Evolutionary conservation across 257 asterid genomes (phyloP).

Genomic region (Verbascum thapsus): DNA sequence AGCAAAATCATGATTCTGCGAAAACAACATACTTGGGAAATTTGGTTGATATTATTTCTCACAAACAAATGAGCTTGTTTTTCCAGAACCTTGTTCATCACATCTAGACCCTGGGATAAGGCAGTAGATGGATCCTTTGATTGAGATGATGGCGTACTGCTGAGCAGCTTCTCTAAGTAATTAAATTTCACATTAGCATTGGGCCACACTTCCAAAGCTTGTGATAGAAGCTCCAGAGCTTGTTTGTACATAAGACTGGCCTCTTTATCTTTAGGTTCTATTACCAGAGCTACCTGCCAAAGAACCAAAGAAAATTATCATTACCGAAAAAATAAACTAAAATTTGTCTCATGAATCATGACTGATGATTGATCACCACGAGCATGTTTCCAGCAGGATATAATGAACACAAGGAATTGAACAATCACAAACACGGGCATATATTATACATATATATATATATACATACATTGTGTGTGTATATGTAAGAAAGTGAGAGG

Average conservation of each 20-base stretch:
- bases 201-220: conserved; percentile 99
- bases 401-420: neutral
- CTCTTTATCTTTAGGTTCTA: conserved; percentile 98
- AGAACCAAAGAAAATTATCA: conserved; percentile 19
- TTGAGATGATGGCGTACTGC: conserved; percentile 92
- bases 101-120: conserved; percentile 96
- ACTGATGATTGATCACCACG: conserved; percentile 19
- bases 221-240: conserved; percentile 94
- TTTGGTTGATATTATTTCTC: conserved; percentile 89
- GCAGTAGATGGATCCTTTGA: conserved; percentile 99
- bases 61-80: conserved; percentile 96
- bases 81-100: conserved; percentile 97
- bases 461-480: neutral
- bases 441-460: too few species aligned
- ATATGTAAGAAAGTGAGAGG: neutral
- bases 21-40: conserved; percentile 73
- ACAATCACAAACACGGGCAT: too few species aligned
- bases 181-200: conserved; percentile 97
- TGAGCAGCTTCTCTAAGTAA: conserved; percentile 95
- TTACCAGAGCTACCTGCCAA: conserved; percentile 86
- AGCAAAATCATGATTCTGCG: conserved; percentile 29
- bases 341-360: conserved; percentile 19
- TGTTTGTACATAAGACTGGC: conserved; percentile 97
- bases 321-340: neutral
- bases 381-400: conserved; percentile 9